Conservation (phyloP, 2,329 filamentous ascomycete species). For the Dothideomycetes sp. region DNA sequence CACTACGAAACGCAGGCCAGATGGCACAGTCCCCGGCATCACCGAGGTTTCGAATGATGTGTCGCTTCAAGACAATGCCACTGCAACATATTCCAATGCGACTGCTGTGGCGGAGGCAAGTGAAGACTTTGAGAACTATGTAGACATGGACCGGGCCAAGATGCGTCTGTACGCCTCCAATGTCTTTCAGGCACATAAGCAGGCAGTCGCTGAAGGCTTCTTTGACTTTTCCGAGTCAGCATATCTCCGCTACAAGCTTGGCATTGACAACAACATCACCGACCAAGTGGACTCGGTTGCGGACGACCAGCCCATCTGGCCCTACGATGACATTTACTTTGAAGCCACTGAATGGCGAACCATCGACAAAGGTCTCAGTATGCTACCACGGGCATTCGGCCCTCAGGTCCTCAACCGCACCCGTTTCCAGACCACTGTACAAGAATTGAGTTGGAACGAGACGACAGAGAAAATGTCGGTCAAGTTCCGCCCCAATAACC, state of each 20-base stretch:
- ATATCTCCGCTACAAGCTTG: slow-evolving; percentile 50
- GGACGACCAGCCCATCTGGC: slow-evolving; percentile 37
- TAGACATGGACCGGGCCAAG: slow-evolving; percentile 21
- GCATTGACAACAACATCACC: slow-evolving; percentile 42
- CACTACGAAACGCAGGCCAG: slow-evolving; percentile 38
- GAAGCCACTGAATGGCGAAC: slow-evolving; percentile 50
- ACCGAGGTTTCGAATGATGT: slow-evolving; percentile 38
- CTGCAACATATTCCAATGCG: slow-evolving; percentile 22
- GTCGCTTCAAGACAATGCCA: slow-evolving; percentile 19
- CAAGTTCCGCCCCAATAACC: slow-evolving; percentile 42
- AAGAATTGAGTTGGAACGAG: slow-evolving; percentile 44
- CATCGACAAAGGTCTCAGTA: slow-evolving; percentile 50
- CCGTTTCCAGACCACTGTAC: slow-evolving; percentile 45
- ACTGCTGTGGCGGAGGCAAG: slow-evolving; percentile 26
- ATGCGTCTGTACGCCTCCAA: slow-evolving; percentile 28
- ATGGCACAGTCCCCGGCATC: slow-evolving; percentile 43
- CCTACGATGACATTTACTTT: slow-evolving; percentile 51
- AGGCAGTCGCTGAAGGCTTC: slow-evolving; percentile 41
- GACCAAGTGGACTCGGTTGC: slow-evolving; percentile 39
- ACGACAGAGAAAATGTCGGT: slow-evolving; percentile 44
- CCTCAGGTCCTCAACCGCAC: slow-evolving; percentile 49
- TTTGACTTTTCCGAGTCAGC: slow-evolving; percentile 56
- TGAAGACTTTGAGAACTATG: slow-evolving; percentile 26
- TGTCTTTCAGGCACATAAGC: slow-evolving; percentile 43
- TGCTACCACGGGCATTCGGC: slow-evolving; percentile 50